Evolutionary conservation across 2,329 filamentous ascomycete species (phyloP).

Genomic region (Epichloe sibirici): DNA sequence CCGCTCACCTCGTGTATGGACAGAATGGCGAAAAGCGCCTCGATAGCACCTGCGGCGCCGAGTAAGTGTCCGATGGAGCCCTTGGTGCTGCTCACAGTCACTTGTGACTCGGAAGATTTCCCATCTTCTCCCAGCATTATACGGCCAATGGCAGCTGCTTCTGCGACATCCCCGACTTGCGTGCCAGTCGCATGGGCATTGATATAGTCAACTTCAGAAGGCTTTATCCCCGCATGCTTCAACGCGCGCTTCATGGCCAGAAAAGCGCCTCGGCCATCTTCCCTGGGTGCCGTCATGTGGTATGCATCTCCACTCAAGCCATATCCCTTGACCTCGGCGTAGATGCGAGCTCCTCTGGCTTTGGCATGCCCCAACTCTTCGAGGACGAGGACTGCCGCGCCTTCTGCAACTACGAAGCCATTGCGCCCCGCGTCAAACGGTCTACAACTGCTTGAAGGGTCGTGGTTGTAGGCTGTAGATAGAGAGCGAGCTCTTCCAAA

Average conservation of each 20-base stretch:
- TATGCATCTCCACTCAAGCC: conserved; percentile 83
- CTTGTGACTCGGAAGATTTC: conserved; percentile 42
- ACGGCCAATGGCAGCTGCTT: conserved; percentile 69
- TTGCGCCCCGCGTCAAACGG: conserved; percentile 72
- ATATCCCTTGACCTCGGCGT: conserved; percentile 82
- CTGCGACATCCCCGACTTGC: conserved; percentile 71
- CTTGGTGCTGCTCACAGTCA: conserved; percentile 89
- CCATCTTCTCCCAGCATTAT: conserved; percentile 67
- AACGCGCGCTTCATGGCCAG: conserved; percentile 79
- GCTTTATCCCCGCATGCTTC: conserved; percentile 55
- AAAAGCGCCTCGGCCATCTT: conserved; percentile 70
- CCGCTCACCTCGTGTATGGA: conserved; percentile 61
- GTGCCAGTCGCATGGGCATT: conserved; percentile 95
- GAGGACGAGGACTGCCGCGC: conserved; percentile 74
- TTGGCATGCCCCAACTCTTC: conserved; percentile 87
- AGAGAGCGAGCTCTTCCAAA: conserved; percentile 83
- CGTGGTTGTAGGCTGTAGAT: conserved; percentile 66
- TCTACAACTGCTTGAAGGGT: conserved; percentile 59
- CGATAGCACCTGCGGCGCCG: conserved; percentile 81
- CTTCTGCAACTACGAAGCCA: conserved; percentile 90
- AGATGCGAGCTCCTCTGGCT: conserved; percentile 64
- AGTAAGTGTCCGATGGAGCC: conserved; percentile 85
- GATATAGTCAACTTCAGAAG: conserved; percentile 70
- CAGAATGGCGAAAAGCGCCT: conserved; percentile 75
- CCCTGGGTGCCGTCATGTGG: conserved; percentile 83